phyloP scores from a whole-genome alignment of 768 basidiomycete species.

The Suillus lakei region DNA sequence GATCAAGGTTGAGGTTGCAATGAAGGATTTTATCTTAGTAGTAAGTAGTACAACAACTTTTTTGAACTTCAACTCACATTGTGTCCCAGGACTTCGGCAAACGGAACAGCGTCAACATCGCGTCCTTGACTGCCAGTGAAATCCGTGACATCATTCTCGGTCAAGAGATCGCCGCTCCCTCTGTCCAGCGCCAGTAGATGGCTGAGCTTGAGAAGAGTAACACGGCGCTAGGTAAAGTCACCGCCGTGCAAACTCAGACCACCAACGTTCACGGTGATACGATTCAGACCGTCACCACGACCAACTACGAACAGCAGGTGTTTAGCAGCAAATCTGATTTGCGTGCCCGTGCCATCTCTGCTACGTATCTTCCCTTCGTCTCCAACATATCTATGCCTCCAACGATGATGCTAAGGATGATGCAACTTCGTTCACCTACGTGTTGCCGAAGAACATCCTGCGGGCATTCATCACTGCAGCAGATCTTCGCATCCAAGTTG shows the following conservation, averaged over 20 bases:
- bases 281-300: conserved; percentile 88
- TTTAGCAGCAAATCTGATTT: conserved; percentile 99
- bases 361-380: conserved; percentile 95
- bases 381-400: conserved; percentile 98
- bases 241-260: conserved; percentile 96
- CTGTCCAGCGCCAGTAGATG: conserved; percentile 98
- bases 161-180: conserved; percentile 96
- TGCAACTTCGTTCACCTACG: conserved; percentile 91
- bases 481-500: conserved; percentile 95
- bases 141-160: conserved; percentile 98
- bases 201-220: conserved; percentile 97
- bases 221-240: conserved; percentile 94
- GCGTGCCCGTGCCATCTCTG: conserved; percentile 97
- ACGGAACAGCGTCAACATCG: conserved; percentile 98
- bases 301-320: conserved; percentile 97
- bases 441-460: conserved; percentile 96
- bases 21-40: conserved; percentile 95
- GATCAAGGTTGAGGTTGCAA: conserved; percentile 99
- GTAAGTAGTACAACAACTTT: conserved; percentile 42
- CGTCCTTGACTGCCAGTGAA: conserved; percentile 94
- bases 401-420: conserved; percentile 99
- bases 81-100: conserved; percentile 88
- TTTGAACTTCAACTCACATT: conserved; percentile 21
- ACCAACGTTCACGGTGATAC: conserved; percentile 97
- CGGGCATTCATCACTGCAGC: conserved; percentile 94